phyloP scores from a whole-genome alignment of 208 protist species.

The Entamoeba dispar region DNA sequence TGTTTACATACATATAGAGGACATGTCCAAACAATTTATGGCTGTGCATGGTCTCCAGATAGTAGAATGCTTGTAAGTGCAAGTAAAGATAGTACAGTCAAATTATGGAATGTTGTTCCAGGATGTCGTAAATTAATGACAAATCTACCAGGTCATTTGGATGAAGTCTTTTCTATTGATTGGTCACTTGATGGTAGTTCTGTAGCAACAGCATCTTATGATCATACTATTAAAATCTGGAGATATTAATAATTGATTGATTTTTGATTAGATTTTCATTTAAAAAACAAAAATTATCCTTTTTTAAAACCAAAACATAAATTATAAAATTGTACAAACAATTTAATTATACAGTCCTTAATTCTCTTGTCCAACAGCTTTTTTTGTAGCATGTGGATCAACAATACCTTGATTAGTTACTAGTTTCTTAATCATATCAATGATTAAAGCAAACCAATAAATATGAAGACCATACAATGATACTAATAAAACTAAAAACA shows the following conservation, averaged over 20 bases:
- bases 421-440: neutral
- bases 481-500: neutral
- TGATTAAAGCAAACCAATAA: neutral
- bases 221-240: slow-evolving; percentile 52
- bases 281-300: too few species aligned
- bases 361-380: neutral
- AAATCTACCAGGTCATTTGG: slow-evolving; percentile 81
- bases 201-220: slow-evolving; percentile 76
- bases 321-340: too few species aligned
- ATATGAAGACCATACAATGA: neutral
- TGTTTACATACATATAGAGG: slow-evolving; percentile 28
- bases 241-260: neutral
- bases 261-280: neutral
- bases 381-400: neutral
- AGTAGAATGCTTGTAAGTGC: slow-evolving; percentile 66
- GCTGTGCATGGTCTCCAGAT: slow-evolving; percentile 76
- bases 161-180: slow-evolving; percentile 78
- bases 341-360: too few species aligned
- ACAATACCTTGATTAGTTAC: neutral
- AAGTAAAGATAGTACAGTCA: slow-evolving; percentile 80
- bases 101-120: slow-evolving; percentile 61
- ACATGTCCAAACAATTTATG: slow-evolving; percentile 60
- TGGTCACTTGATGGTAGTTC: slow-evolving; percentile 81
- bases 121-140: slow-evolving; percentile 52
- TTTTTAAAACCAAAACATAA: too few species aligned